phyloP scores from a whole-genome alignment of 768 basidiomycete species.

The Calvatia gigantea region DNA sequence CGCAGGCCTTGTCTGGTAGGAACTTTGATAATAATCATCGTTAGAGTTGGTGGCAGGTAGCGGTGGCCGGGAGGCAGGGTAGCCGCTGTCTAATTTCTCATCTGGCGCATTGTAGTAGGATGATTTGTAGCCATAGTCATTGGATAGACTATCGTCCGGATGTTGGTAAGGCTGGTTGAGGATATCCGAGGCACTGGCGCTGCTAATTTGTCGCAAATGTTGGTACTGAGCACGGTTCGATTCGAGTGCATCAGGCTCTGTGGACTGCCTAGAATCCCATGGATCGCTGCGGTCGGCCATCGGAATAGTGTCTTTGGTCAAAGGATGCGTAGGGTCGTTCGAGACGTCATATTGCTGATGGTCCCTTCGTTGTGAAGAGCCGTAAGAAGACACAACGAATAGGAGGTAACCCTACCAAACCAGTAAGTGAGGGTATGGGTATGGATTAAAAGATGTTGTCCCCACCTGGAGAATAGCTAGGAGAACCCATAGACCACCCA shows the following conservation, averaged over 20 bases:
- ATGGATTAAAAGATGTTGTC: slow-evolving; percentile 24
- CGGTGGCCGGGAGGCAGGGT: slow-evolving; percentile 31
- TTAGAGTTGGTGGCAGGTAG: slow-evolving; percentile 36
- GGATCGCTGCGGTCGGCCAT: slow-evolving; percentile 62
- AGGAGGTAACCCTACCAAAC: slow-evolving; percentile 44
- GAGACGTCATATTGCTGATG: slow-evolving; percentile 78
- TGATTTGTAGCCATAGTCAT: slow-evolving; percentile 27
- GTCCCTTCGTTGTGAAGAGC: slow-evolving; percentile 69
- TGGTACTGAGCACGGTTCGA: slow-evolving; percentile 26
- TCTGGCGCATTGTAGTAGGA: slow-evolving; percentile 29
- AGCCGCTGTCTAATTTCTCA: slow-evolving; percentile 18
- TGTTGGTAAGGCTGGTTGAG: slow-evolving; percentile 45
- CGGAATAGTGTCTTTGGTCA: slow-evolving; percentile 55
- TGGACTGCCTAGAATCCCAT: slow-evolving; percentile 66
- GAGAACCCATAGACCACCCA: slow-evolving; percentile 85
- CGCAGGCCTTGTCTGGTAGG: slow-evolving; percentile 24
- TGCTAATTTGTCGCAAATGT: slow-evolving; percentile 55
- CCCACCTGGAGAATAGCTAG: slow-evolving; percentile 79
- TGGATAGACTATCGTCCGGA: slow-evolving; percentile 38
- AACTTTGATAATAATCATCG: slow-evolving; percentile 25
- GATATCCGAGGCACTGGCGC: slow-evolving; percentile 52
- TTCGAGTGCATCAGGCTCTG: slow-evolving; percentile 20
- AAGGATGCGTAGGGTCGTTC: slow-evolving; percentile 52
- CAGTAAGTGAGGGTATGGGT: neutral
- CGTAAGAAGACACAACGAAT: slow-evolving; percentile 54